phyloP scores from a whole-genome alignment of 2,329 filamentous ascomycete species.

The Epichloe festucae region DNA sequence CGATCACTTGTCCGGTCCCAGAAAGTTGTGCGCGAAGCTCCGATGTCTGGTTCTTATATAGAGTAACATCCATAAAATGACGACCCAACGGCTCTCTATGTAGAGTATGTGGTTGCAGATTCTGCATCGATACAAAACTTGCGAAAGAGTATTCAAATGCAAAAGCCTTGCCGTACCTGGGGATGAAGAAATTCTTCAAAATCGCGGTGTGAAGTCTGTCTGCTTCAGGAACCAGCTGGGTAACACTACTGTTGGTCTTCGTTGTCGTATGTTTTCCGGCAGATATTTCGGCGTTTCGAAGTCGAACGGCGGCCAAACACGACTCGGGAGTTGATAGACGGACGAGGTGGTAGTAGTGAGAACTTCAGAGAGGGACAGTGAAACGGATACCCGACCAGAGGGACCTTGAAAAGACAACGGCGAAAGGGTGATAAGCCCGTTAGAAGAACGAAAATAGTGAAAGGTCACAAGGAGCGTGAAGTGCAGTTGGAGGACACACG shows the following conservation, averaged over 20 bases:
- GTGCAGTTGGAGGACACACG: conserved; percentile 6
- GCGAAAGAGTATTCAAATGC: not conserved
- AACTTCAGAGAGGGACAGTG: not conserved
- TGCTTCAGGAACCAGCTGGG: conserved; percentile 14
- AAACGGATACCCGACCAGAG: not conserved
- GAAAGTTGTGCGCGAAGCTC: too few species aligned
- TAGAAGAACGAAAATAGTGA: not conserved
- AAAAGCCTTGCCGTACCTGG: not conserved
- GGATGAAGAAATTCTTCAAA: not conserved
- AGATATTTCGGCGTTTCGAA: not conserved
- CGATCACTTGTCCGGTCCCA: too few species aligned
- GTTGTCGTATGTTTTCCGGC: not conserved
- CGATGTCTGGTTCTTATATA: too few species aligned
- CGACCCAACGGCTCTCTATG: too few species aligned
- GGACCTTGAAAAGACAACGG: not conserved
- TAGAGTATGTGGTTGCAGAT: too few species aligned
- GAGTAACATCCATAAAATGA: too few species aligned
- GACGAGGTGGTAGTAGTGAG: not conserved
- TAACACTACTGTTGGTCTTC: conserved; percentile 4
- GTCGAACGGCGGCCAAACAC: not conserved
- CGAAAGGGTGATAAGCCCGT: not conserved
- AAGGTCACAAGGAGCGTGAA: conserved; percentile 4
- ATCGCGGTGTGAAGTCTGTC: not conserved
- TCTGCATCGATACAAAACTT: too few species aligned
- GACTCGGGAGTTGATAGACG: not conserved